Conservation (phyloP, 305 asterid genomes). For the Striga hermonthica region DNA sequence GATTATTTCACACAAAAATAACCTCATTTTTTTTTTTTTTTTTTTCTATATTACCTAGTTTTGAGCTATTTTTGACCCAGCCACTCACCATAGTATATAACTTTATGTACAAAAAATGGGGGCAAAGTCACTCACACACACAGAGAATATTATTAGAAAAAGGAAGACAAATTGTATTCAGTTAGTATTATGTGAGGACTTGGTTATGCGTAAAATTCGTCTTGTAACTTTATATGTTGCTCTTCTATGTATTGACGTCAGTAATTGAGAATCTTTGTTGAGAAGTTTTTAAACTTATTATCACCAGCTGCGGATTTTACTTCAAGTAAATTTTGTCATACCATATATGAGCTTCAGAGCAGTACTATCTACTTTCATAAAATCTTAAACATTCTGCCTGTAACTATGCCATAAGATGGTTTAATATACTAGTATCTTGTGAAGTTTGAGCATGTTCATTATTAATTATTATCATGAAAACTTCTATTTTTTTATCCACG, state of each 20-base stretch:
- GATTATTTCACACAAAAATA: too few species aligned
- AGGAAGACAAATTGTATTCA: too few species aligned
- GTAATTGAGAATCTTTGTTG: neutral
- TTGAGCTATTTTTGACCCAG: neutral
- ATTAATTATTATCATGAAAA: neutral
- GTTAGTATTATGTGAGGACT: too few species aligned
- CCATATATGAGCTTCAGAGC: slow-evolving; percentile 19
- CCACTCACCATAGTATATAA: too few species aligned
- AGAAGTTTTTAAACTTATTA: neutral
- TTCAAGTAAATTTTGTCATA: neutral
- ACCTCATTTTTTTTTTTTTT: too few species aligned
- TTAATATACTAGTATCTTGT: neutral
- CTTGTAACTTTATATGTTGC: neutral
- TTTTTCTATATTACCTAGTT: neutral
- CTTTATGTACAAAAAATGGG: too few species aligned
- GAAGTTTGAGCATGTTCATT: neutral
- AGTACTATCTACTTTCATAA: slow-evolving; percentile 14
- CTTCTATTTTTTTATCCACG: neutral
- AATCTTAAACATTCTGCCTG: slow-evolving; percentile 1
- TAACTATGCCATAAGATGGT: slow-evolving; percentile 12
- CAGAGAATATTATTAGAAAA: too few species aligned
- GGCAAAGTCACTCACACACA: too few species aligned
- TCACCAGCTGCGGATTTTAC: slow-evolving; percentile 18
- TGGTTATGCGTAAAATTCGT: too few species aligned
- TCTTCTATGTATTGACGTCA: neutral